These are phyloP conservation scores for Steccherinum ochraceum DNA, from an alignment of 768 basidiomycete species.

Conservation along the genomic window DNA sequence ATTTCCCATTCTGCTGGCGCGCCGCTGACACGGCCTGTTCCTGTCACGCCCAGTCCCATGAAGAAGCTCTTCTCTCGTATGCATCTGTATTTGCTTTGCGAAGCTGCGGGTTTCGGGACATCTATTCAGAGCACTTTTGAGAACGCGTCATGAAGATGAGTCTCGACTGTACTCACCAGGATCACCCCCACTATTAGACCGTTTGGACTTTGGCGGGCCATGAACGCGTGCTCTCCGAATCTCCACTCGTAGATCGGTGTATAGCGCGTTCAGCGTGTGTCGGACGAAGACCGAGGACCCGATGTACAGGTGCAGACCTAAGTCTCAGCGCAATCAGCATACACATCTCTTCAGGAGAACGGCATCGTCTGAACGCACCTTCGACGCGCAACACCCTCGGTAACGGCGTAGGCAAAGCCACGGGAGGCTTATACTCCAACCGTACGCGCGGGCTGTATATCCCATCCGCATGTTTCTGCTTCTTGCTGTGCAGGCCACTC, in stretches of 20 bases:
- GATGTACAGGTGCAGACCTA: slow-evolving; percentile 69
- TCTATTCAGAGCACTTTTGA: too few species aligned
- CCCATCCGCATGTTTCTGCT: slow-evolving; percentile 23
- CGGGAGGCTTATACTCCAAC: slow-evolving; percentile 65
- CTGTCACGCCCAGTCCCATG: slow-evolving; percentile 49
- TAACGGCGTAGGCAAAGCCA: slow-evolving; percentile 59
- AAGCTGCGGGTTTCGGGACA: not conserved
- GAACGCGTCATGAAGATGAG: too few species aligned
- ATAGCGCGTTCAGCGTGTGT: slow-evolving; percentile 71
- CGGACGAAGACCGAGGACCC: slow-evolving; percentile 64
- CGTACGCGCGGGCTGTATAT: slow-evolving; percentile 62
- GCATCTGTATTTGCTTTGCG: too few species aligned
- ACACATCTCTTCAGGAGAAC: not conserved
- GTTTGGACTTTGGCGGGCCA: slow-evolving; percentile 11
- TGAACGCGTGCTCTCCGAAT: slow-evolving; percentile 41
- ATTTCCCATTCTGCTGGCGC: slow-evolving; percentile 65
- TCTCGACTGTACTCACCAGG: too few species aligned
- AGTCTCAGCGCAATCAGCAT: slow-evolving; percentile 2
- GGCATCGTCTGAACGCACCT: slow-evolving; percentile 35
- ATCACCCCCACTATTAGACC: too few species aligned
- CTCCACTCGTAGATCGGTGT: slow-evolving; percentile 55
- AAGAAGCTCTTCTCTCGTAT: slow-evolving; percentile 46
- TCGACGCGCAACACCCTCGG: slow-evolving; percentile 65
- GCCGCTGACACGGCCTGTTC: slow-evolving; percentile 59
- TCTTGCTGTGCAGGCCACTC: too few species aligned